Percentiles rank a stretch among this genome's conserved stretches.
Conservation (phyloP, 1,284 basidiomycete species). For the Cryptococcus neoformans region DNA sequence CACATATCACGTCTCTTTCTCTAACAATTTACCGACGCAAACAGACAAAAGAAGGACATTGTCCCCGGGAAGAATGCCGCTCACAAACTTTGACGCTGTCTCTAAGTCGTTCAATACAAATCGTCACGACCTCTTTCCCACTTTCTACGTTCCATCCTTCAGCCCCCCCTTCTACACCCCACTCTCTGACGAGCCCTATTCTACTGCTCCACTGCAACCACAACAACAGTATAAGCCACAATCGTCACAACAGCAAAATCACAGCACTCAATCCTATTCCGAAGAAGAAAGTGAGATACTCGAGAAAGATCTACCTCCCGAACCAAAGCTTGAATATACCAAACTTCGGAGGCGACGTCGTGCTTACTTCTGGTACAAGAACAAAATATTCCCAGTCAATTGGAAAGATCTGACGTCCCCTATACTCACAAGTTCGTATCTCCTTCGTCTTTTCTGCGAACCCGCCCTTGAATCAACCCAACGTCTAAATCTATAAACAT, state of each 20-base stretch:
- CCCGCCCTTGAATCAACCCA: background rate
- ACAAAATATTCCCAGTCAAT: too few relatives aligned
- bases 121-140: slow-evolving; percentile 12
- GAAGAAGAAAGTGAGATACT: too few relatives aligned
- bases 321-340: background rate
- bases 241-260: too few relatives aligned
- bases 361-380: too few relatives aligned
- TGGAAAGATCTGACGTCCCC: too few relatives aligned
- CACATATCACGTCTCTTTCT: too few relatives aligned
- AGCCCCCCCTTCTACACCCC: slow-evolving; percentile 18
- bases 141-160: slow-evolving; percentile 16
- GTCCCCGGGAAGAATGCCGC: background rate
- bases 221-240: background rate
- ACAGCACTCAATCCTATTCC: too few relatives aligned
- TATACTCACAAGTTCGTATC: background rate
- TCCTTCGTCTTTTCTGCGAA: background rate
- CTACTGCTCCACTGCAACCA: background rate
- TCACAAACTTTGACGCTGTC: background rate
- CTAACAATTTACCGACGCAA: too few relatives aligned
- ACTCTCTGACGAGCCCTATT: background rate
- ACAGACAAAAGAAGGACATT: too few relatives aligned
- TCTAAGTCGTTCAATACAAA: background rate
- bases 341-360: too few relatives aligned
- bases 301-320: background rate
- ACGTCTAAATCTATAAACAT: background rate